Evolutionary conservation across 2,329 filamentous ascomycete genomes (phyloP), one percentile per base, ranked within the genome.

Genomic region (Microsporum audouinii): DNA sequence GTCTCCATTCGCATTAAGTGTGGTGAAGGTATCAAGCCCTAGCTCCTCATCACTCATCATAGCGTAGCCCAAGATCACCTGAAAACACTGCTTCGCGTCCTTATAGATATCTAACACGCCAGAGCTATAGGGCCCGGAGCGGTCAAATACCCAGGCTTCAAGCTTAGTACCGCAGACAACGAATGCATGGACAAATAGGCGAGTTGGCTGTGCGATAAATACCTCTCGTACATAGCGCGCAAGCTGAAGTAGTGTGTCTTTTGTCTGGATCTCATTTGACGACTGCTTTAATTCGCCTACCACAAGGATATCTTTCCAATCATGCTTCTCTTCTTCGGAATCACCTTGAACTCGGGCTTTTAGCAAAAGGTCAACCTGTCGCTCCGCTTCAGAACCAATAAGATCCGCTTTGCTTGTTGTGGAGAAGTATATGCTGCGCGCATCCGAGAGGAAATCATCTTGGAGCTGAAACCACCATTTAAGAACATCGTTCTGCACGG

Each of bases 111-210:
- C 64, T 3, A 73, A 70, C 41, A 63, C 60, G 36, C 63, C 63
- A 31, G 64, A 67, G 65, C 66, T 72, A 58, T 71, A 75, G 4
- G 61, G 59, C 7, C 71, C 69, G 51, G 68, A 74, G 63, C 69
- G 67, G 62, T 74, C 69, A 60, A 72, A 72, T n/a, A 73, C 65
- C 69, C 65, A 75, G 12, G 66, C 62, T 61, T 69, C 66, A 65
- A 72, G 68, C 27, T 41, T 57, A 31, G 31, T 56, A 7, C 65
- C 62, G 58, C 60, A 63, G 38, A 70, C 36, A 2, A 71, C 65
- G 65, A 73, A 72, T 12, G 65, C 65, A 64, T 68, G 68, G 6
- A 74, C 60, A 60, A 71, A 73, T 63, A 66, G 64, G 17, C 67
- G 68, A 5, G 67, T 69, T 31, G 66, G 69, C 66, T 74, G 67